These are phyloP conservation scores for Asclepias syriaca DNA, from an alignment of 257 asterid genomes.

Conservation along the genomic window DNA sequence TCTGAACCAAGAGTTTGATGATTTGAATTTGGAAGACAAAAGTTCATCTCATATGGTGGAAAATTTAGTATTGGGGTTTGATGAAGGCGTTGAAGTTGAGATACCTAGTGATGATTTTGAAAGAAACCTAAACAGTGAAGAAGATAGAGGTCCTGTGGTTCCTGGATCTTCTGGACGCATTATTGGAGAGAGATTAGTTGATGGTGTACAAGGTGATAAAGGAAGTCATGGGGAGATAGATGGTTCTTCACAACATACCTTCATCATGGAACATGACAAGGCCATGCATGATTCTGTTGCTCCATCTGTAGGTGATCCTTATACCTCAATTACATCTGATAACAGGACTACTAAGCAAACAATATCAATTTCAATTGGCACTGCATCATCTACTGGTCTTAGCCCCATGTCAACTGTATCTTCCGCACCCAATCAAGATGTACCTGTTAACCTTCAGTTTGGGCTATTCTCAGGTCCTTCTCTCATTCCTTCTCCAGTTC, in stretches of 20 bases:
- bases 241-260: constrained; percentile 27
- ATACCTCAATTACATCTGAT: constrained; percentile 31
- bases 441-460: constrained; percentile 81
- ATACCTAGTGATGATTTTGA: constrained; percentile 80
- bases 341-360: constrained; percentile 33
- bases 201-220: constrained; percentile 45
- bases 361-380: constrained; percentile 34
- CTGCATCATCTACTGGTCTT: constrained; percentile 34
- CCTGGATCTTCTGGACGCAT: constrained; percentile 35
- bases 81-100: constrained; percentile 89
- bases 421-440: constrained; percentile 40
- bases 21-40: constrained; percentile 51
- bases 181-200: constrained; percentile 34
- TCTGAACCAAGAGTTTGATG: constrained; percentile 56
- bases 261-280: constrained; percentile 34
- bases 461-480: constrained; percentile 97
- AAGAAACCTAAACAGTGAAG: constrained; percentile 41
- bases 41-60: constrained; percentile 47
- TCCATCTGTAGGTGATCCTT: constrained; percentile 31
- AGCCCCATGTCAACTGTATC: constrained; percentile 34
- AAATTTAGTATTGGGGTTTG: constrained; percentile 81
- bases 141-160: constrained; percentile 32
- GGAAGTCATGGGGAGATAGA: constrained; percentile 35
- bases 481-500: constrained; percentile 84
- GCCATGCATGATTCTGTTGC: constrained; percentile 36